A percentile compares a stretch with the other conserved stretches of the same genome.
These are phyloP conservation scores for Tetraselmis chui DNA, from an alignment of 139 green algal genomes.

Conservation along the genomic window DNA sequence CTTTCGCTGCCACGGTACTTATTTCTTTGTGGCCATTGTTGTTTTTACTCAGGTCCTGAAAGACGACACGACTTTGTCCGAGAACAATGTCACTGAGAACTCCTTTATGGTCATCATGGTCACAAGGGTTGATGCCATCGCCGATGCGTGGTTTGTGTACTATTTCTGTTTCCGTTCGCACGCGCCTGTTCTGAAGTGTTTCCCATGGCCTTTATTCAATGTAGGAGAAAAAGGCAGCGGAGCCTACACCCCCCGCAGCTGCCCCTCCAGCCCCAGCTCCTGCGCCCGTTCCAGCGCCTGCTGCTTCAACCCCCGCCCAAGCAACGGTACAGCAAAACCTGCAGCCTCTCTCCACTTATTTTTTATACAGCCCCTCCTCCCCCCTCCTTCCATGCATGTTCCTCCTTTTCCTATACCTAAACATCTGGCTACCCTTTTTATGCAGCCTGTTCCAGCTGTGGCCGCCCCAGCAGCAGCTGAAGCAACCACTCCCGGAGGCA, in stretches of 20 bases:
- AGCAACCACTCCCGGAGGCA: conserved; percentile 1
- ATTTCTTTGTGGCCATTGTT: not conserved
- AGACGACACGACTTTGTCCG: conserved; percentile 68
- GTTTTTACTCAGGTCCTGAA: conserved; percentile 70
- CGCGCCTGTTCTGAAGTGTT: too few relatives aligned
- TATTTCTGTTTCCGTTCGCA: too few relatives aligned
- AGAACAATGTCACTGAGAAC: conserved; percentile 64
- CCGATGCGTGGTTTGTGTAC: too few relatives aligned
- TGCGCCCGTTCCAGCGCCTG: conserved; percentile 9
- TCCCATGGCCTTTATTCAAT: too few relatives aligned
- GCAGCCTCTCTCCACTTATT: too few relatives aligned
- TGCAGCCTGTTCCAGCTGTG: not conserved
- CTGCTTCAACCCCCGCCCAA: conserved; percentile 26
- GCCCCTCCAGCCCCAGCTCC: conserved; percentile 21
- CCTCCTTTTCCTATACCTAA: not conserved
- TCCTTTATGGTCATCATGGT: conserved; percentile 94
- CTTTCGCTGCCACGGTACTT: conserved; percentile 1
- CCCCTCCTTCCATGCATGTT: not conserved
- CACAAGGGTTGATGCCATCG: conserved; percentile 44
- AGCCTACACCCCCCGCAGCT: conserved; percentile 19
- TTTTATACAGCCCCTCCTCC: too few relatives aligned
- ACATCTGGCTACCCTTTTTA: too few relatives aligned
- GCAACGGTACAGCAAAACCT: too few relatives aligned
- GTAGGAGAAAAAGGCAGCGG: not conserved
- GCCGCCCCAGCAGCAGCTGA: conserved; percentile 20